Evolutionary conservation across 192 early-diverging fungal species (phyloP).

Genomic region (Obelidium mucronatum): DNA sequence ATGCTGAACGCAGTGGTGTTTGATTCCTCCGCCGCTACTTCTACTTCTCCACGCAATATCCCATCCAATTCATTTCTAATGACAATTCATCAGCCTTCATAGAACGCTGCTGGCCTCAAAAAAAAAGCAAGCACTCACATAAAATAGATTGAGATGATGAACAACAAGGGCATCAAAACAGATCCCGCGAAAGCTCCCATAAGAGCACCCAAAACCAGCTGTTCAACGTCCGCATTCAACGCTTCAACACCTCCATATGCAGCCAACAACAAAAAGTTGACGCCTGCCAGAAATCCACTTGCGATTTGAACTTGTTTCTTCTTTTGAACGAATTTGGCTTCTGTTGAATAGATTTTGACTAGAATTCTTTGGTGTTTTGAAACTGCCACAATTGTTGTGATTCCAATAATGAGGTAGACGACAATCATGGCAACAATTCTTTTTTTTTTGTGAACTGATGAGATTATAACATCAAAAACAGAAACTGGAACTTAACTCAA

Average conservation of each 20-base stretch:
- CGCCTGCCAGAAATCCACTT: neutral
- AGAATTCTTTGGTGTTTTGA: neutral
- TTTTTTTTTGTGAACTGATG: neutral
- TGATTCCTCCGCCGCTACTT: neutral
- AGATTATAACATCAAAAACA: neutral
- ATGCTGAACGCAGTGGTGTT: neutral
- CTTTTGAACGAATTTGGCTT: neutral
- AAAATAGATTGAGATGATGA: neutral
- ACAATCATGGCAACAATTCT: neutral
- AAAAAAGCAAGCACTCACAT: neutral
- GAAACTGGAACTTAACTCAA: neutral
- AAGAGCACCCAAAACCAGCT: neutral
- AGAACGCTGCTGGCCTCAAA: neutral
- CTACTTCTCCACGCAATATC: neutral
- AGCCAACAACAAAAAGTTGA: neutral
- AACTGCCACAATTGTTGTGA: neutral
- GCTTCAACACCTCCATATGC: neutral
- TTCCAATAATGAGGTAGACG: neutral
- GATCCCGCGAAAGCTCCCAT: neutral
- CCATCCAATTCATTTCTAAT: neutral
- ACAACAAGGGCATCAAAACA: neutral
- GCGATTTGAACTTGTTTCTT: neutral
- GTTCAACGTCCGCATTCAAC: neutral
- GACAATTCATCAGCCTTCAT: neutral
- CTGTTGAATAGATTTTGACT: neutral